These are phyloP conservation scores for Colletotrichum tanaceti DNA, from an alignment of 2,329 filamentous ascomycete species.

Conservation along the genomic window DNA sequence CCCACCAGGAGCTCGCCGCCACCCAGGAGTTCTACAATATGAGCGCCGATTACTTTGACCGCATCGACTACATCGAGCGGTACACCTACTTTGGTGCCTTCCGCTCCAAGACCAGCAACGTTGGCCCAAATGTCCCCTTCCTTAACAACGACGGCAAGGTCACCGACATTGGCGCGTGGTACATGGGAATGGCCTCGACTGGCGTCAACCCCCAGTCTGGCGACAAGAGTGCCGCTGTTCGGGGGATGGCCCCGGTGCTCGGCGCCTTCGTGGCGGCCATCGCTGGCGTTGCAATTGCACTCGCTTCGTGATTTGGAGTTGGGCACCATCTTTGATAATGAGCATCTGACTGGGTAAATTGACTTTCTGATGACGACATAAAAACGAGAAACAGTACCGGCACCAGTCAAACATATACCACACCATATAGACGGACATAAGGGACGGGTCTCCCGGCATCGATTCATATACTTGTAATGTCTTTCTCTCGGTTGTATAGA, in stretches of 20 bases:
- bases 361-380: not conserved
- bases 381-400: not conserved
- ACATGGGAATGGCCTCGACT: conserved; percentile 69
- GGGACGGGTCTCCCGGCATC: not conserved
- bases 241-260: conserved; percentile 22
- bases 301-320: conserved; percentile 10
- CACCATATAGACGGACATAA: conserved; percentile 22
- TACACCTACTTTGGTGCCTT: conserved; percentile 85
- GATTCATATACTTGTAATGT: conserved; percentile 4
- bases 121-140: conserved; percentile 79
- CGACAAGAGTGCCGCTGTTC: conserved; percentile 15
- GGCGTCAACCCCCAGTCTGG: conserved; percentile 53
- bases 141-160: conserved; percentile 74
- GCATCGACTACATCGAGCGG: conserved; percentile 68
- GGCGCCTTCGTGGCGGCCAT: conserved; percentile 17
- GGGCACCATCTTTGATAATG: not conserved
- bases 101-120: conserved; percentile 75
- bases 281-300: not conserved
- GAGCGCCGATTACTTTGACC: conserved; percentile 74
- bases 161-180: conserved; percentile 82
- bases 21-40: conserved; percentile 77
- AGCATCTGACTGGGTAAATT: not conserved
- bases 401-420: not conserved
- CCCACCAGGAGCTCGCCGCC: conserved; percentile 64
- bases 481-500: conserved; percentile 11